These are phyloP conservation scores for Phyllosticta capitalensis DNA, from an alignment of 2,329 filamentous ascomycete genomes.

Conservation along the genomic window DNA sequence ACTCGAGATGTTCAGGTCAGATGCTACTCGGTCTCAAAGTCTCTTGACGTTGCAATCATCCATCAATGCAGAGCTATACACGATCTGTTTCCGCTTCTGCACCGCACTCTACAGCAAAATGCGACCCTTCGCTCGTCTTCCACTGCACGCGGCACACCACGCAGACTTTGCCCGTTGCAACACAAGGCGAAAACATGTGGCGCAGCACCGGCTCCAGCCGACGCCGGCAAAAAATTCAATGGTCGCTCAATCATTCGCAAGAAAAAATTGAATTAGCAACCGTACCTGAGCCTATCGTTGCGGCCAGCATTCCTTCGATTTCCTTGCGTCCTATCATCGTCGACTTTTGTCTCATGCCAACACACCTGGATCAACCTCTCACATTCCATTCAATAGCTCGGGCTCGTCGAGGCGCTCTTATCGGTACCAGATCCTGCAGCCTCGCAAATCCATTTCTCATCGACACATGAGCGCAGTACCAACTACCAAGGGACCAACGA, in stretches of 20 bases:
- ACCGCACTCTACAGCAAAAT: not conserved
- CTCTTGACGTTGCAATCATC: not conserved
- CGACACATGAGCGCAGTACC: not conserved
- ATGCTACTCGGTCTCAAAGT: not conserved
- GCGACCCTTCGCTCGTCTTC: not conserved
- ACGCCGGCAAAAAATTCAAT: not conserved
- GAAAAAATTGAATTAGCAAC: not conserved
- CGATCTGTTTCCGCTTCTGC: not conserved
- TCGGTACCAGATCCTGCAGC: not conserved
- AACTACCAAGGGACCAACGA: not conserved
- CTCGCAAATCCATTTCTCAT: not conserved
- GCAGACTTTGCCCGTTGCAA: not conserved
- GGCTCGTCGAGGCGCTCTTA: not conserved
- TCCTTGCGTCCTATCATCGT: not conserved
- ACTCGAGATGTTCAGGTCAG: not conserved
- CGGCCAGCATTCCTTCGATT: not conserved
- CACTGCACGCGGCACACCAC: not conserved
- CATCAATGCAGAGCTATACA: not conserved
- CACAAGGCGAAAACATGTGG: not conserved
- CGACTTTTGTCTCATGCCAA: not conserved
- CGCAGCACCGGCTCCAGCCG: not conserved
- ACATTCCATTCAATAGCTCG: not conserved
- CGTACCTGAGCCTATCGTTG: not conserved
- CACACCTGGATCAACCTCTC: not conserved
- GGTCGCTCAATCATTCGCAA: not conserved